These are phyloP conservation scores for Fistulinella prunicolor DNA, from an alignment of 768 basidiomycete species.

Conservation along the genomic window DNA sequence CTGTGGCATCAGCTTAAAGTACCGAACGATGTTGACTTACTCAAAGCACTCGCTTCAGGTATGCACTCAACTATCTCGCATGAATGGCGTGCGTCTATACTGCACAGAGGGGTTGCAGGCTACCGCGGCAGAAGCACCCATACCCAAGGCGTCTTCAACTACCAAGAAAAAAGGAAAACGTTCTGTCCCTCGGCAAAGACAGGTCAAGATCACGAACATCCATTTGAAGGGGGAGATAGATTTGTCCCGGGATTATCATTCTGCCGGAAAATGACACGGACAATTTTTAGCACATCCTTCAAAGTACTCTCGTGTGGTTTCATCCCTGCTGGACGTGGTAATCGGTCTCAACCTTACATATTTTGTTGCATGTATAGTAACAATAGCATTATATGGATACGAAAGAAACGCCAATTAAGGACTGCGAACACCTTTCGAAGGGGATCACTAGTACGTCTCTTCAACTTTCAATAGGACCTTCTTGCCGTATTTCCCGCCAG, in stretches of 20 bases:
- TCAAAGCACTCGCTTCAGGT: constrained; percentile 76
- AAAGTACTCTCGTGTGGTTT: no score
- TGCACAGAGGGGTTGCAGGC: constrained; percentile 73
- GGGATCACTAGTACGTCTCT: constrained; percentile 16
- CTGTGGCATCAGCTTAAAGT: constrained; percentile 85
- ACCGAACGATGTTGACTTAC: constrained; percentile 81
- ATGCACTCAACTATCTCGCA: constrained; percentile 12
- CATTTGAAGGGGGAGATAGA: constrained; percentile 88
- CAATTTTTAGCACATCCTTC: not conserved
- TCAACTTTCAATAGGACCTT: constrained; percentile 46
- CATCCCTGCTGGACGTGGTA: no score
- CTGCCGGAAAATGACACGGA: constrained; percentile 15
- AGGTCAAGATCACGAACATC: constrained; percentile 82
- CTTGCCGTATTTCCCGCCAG: constrained; percentile 42
- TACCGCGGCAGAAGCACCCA: constrained; percentile 61
- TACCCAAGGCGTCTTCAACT: constrained; percentile 50
- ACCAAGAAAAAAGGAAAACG: constrained; percentile 85
- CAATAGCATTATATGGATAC: not conserved
- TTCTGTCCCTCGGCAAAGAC: constrained; percentile 66
- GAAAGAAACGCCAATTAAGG: not conserved
- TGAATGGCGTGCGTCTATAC: not conserved
- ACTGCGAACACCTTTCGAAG: not conserved
- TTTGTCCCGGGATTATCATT: constrained; percentile 67
- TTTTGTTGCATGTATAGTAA: no score
- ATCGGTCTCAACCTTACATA: no score